Evolutionary conservation across 1,139 yeast genomes (phyloP), one percentile per base, ranked within the genome.

Genomic region (Candida pseudoviswanathii): DNA sequence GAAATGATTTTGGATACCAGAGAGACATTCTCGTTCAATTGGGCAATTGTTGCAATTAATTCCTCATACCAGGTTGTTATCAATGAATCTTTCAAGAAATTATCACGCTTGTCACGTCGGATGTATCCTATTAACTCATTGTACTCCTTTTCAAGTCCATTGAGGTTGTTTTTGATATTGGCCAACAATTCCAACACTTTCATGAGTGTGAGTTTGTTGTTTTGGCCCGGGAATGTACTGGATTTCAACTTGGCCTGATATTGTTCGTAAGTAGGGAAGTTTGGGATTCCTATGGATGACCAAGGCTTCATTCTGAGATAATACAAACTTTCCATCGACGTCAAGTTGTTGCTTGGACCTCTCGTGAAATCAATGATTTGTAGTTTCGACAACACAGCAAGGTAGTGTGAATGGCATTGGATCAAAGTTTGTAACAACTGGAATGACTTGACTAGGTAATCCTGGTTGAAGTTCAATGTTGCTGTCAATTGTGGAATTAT

Each of bases 251-350:
- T 36, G n/a, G 46, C 32, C 47, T 46, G 50, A 52, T 66, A 75
- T 41, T 69, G 69, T 8, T 67, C 63, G 58, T 68, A 85, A 0
- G 71, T 63, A 2, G 94, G 89, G 46, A 80, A 62, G 30, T 75
- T 77, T 0, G 98, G 97, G 4, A 85, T 85, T 0, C 96, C 97
- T 16, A 92, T 86, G 0, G 92, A 80, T 16, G 89, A 82, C 71
- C 89, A 90, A 2, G 96, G 85, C 62, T 90, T 91, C 80, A 91
- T 81, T 55, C 97, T 78, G 42, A 91, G 68, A 24, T 79, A 73
- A 64, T 78, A 89, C n/a, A 85, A 66, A 39, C 77, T 62, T 53
- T 83, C 82, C 43, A 77, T 73, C 9, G 72, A 60, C 8, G 82
- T 71, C 38, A 73, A 68, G 22, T 71, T 65, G 41, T 69, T 64